Evolutionary conservation across 139 green algal genomes (phyloP).

Genomic region (Coelastrella sp.): DNA sequence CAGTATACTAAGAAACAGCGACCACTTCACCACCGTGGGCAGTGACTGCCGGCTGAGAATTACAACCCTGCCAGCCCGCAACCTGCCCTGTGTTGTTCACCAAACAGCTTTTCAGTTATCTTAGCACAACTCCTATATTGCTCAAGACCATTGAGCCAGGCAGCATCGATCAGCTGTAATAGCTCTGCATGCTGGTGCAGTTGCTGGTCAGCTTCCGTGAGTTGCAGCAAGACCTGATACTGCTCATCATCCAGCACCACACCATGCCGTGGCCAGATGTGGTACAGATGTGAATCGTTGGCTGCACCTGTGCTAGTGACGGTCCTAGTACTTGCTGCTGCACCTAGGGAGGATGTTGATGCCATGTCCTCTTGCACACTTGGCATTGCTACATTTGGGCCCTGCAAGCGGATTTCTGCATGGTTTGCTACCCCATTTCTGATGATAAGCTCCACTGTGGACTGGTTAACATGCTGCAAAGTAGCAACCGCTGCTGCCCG

Average conservation of each 20-base stretch:
- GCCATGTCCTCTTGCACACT: too few species aligned
- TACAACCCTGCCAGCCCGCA: constrained; percentile 18
- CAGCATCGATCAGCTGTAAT: constrained; percentile 33
- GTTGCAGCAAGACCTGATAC: constrained; percentile 1
- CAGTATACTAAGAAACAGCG: too few species aligned
- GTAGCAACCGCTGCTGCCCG: not conserved
- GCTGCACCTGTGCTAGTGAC: not conserved
- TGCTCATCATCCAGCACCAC: constrained; percentile 36
- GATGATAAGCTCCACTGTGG: not conserved
- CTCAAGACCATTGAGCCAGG: not conserved
- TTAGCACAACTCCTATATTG: not conserved
- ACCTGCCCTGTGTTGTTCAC: not conserved
- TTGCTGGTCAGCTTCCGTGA: constrained; percentile 7
- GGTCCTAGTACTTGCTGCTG: constrained; percentile 10
- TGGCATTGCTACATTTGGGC: too few species aligned
- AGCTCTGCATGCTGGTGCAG: constrained; percentile 1
- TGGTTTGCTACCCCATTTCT: too few species aligned
- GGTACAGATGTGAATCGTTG: constrained; percentile 5
- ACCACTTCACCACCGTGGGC: too few species aligned
- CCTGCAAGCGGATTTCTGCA: too few species aligned
- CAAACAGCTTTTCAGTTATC: not conserved
- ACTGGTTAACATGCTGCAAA: not conserved
- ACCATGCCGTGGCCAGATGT: constrained; percentile 27
- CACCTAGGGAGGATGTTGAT: not conserved
- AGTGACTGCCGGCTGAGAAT: not conserved